Base-by-base conservation (phyloP, 805 yeast species). In the Diddensiella caesifluorescens region DNA sequence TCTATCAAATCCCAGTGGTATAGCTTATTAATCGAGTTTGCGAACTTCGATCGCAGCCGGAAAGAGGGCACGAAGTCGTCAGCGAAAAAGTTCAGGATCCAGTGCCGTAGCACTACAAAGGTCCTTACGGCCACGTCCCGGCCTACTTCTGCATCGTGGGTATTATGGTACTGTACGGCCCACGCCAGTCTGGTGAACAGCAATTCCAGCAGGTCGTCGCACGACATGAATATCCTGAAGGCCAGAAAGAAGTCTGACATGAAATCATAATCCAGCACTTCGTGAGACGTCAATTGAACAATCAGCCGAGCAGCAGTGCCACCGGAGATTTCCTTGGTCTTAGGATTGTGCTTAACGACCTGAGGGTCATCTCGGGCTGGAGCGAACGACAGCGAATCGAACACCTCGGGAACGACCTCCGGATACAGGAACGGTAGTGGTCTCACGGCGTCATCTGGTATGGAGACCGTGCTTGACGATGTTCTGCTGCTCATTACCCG, bases 231-330 rank as follows among this genome's bases (percentile, higher is more conserved):
- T 41, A 79, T 71, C 38, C 97, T 69, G 62, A 77, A 89, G 1
- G 95, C 80, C 38, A 90, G 70, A 59, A 90, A 85, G 60, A 92
- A 88, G 64, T 92, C 97, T 36, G 89, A 75, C 42, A 89, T 65
- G 29, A 83, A 70, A 47, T 78, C 75, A 60, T 90, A 90, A 60
- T 87, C 89, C 13, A 90, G 73, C 4, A 77, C 63, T 44, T 77
- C 75, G 4, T 92, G 89, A 7, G 85, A 76, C 1, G 95, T 81
- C 36, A 67, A 42, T 29, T 63, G 58, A 12, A 60, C 56, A 4
- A 67, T 51, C n/a, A 67, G 54, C 15, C 60, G 47, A 2, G 54
- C 49, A 16, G 55, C 48, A 4, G 61, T 48, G 22, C 56, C 62
- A 31, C 43, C 29, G 5, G 22, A 32, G 6, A 45, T 38, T 15